Base-by-base conservation (phyloP, 371 early-diverging fungal species). In the Mucor racemosus region DNA sequence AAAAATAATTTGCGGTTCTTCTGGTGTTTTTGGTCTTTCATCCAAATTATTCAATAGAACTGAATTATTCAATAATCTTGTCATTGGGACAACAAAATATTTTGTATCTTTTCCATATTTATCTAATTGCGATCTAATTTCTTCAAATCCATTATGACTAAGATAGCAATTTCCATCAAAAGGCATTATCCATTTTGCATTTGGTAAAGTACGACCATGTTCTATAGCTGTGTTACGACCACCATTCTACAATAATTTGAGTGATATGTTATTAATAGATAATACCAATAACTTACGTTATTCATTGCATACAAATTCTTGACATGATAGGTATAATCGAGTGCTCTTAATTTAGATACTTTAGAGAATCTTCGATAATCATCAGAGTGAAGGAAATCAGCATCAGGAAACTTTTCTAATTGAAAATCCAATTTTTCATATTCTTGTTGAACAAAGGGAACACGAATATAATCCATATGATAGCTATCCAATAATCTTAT, bases 301-400 rank as follows among this genome's bases (percentile, higher is more conserved):
- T 91, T 90, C 90, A 91, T 91, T 35, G 87, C 90, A 74, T 91
- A 91, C 42, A 84, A 55, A 60, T 91, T 91, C 77, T 91, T 91
- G 64, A 82, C 82, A 71, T 87, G 87, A 66, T 90, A 90, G 31
- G 89, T 86, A 65, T 84, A 88, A 62, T 91, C 91, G 57, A 88
- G 65, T 0, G 85, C 84, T 53, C 87, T 73, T 41, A 88, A 71
- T 67, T 88, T 89, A 38, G 87, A 82, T 7, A 87, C 86, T 58
- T 87, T 88, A 35, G 88, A 80, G 57, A 80, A 88, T 9, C 83
- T 72, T 60, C 86, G 72, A 58, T 87, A 89, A 50, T 88, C 86
- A 66, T 88, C 86, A 10, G 87, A 86, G 48, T 89, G 87, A 41
- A 90, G 73, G 66, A 87, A 88, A 72, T 91, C 90, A 7, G 88